A percentile compares a stretch with the other conserved stretches of the same genome.
Evolutionary conservation across 2,329 filamentous ascomycete species (phyloP).

Genomic region (Colletotrichum incanum): DNA sequence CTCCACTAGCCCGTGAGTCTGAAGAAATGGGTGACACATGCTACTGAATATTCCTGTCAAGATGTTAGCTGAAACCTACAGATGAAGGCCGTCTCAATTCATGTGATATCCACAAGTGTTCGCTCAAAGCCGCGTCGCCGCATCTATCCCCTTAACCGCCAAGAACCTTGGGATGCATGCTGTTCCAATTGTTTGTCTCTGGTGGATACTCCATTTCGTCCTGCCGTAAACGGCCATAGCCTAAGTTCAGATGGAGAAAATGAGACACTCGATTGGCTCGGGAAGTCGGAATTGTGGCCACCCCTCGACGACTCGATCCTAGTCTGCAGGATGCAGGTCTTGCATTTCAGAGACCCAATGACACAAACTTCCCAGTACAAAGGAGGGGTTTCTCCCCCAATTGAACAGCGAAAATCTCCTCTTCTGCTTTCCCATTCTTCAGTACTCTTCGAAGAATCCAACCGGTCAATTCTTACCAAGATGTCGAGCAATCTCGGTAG

Average conservation of each 20-base stretch:
- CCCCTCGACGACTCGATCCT: background rate
- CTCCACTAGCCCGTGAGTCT: background rate
- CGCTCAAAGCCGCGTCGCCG: too few relatives aligned
- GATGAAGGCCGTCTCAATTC: background rate
- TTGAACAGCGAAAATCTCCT: background rate
- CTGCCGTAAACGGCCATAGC: background rate
- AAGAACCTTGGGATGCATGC: too few relatives aligned
- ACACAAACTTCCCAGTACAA: background rate
- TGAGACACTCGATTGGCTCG: background rate
- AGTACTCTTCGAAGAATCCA: too few relatives aligned
- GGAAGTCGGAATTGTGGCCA: background rate
- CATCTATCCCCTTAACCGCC: background rate
- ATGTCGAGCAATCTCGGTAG: background rate
- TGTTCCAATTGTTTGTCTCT: background rate
- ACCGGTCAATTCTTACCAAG: background rate
- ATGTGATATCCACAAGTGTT: background rate
- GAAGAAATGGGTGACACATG: background rate
- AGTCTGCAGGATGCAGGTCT: conserved; percentile 1
- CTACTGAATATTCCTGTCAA: background rate
- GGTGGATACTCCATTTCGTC: background rate
- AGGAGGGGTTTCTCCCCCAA: background rate
- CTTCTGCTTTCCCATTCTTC: background rate
- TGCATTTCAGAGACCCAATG: background rate
- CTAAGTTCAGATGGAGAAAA: background rate
- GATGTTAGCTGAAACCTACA: too few relatives aligned